phyloP scores from a whole-genome alignment of 192 early-diverging fungal species.

The Coemansia sp. region DNA sequence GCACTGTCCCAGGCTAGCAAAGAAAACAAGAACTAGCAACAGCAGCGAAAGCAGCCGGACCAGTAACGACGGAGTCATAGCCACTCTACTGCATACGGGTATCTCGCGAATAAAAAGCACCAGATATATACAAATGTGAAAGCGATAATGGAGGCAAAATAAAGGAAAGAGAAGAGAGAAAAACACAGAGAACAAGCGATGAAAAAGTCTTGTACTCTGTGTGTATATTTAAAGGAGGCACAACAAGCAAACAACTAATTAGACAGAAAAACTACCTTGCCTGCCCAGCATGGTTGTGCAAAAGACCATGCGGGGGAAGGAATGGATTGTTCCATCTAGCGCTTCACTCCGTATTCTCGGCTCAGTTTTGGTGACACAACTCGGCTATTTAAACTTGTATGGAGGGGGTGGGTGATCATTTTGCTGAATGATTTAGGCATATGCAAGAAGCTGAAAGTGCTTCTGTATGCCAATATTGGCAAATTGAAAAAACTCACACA shows the following conservation, averaged over 20 bases:
- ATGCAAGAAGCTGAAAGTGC: too few species aligned
- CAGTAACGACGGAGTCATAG: background rate
- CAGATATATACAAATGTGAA: background rate
- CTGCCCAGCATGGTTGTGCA: background rate
- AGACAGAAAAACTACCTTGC: background rate
- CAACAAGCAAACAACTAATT: background rate
- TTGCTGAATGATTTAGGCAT: too few species aligned
- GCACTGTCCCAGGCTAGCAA: constrained; percentile 10
- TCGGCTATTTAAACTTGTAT: background rate
- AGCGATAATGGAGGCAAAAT: background rate
- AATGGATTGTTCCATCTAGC: constrained; percentile 2
- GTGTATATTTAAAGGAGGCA: background rate
- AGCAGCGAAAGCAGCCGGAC: constrained; percentile 11
- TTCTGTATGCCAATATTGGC: too few species aligned
- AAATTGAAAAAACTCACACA: too few species aligned
- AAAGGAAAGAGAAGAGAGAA: background rate
- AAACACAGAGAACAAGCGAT: too few species aligned
- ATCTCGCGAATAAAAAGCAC: background rate
- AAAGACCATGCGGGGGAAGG: constrained; percentile 1
- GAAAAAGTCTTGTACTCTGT: background rate
- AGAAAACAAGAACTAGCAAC: constrained; percentile 2
- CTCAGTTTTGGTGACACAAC: background rate
- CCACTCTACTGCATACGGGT: background rate
- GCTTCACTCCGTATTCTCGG: background rate
- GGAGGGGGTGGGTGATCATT: background rate